These are phyloP conservation scores for Tetrapyrgos nigripes DNA, from an alignment of 1,284 basidiomycete genomes.

Conservation along the genomic window DNA sequence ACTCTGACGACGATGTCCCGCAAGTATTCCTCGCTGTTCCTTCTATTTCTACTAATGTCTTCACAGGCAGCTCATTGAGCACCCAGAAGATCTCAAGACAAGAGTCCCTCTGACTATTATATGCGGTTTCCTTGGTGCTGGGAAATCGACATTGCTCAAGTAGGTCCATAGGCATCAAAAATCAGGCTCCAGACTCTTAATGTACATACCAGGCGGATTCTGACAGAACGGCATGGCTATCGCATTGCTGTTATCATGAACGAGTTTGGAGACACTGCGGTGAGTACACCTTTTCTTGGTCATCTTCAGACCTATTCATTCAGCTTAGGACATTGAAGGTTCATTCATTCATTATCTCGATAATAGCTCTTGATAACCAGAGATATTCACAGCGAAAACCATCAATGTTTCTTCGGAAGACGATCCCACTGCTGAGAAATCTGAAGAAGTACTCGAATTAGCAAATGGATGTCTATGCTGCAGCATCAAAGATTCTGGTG, in stretches of 20 bases:
- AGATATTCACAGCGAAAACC: slow-evolving; percentile 61
- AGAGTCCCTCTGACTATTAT: slow-evolving; percentile 89
- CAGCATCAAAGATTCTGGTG: slow-evolving; percentile 90
- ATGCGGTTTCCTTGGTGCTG: slow-evolving; percentile 90
- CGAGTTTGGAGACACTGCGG: slow-evolving; percentile 87
- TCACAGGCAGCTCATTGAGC: slow-evolving; percentile 55
- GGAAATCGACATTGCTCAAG: slow-evolving; percentile 90
- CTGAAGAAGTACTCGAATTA: slow-evolving; percentile 85
- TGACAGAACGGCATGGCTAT: slow-evolving; percentile 91
- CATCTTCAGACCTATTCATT: slow-evolving; percentile 20
- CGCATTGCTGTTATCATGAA: slow-evolving; percentile 98
- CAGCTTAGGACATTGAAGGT: slow-evolving; percentile 70
- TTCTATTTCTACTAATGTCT: neutral
- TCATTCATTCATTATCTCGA: slow-evolving; percentile 17
- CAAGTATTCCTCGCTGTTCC: neutral
- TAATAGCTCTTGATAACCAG: neutral
- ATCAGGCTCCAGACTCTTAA: slow-evolving; percentile 3
- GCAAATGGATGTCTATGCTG: slow-evolving; percentile 96
- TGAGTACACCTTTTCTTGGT: slow-evolving; percentile 43
- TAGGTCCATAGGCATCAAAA: slow-evolving; percentile 33
- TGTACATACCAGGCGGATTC: slow-evolving; percentile 66
- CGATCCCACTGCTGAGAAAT: slow-evolving; percentile 64
- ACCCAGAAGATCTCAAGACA: slow-evolving; percentile 19
- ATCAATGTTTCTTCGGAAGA: slow-evolving; percentile 79
- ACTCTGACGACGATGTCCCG: slow-evolving; percentile 10